phyloP scores from a whole-genome alignment of 495 filamentous ascomycete genomes.

The Lophium mytilinum region DNA sequence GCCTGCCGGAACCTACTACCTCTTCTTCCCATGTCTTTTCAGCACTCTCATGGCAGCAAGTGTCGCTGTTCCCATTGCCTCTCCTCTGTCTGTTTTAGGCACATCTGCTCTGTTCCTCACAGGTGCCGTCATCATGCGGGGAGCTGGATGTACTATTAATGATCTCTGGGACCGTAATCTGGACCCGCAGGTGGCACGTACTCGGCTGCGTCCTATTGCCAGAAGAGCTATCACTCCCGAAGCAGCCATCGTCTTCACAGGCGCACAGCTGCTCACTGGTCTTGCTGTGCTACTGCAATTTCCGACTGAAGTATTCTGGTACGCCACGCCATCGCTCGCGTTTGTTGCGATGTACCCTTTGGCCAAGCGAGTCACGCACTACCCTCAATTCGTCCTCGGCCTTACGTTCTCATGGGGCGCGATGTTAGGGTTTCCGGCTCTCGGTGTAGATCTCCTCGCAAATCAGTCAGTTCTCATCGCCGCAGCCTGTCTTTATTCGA shows the following conservation, averaged over 20 bases:
- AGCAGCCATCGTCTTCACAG: slow-evolving; percentile 72
- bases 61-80: slow-evolving; percentile 49
- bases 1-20: slow-evolving; percentile 88
- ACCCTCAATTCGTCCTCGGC: slow-evolving; percentile 86
- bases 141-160: slow-evolving; percentile 96
- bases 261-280: slow-evolving; percentile 70
- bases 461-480: slow-evolving; percentile 57
- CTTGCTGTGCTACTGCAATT: slow-evolving; percentile 80
- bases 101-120: slow-evolving; percentile 73
- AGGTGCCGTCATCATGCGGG: slow-evolving; percentile 90
- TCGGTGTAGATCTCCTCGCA: slow-evolving; percentile 70
- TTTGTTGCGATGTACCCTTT: slow-evolving; percentile 81
- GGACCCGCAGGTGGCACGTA: slow-evolving; percentile 83
- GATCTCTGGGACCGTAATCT: slow-evolving; percentile 94
- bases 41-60: slow-evolving; percentile 65
- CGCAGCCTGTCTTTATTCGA: slow-evolving; percentile 68
- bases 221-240: slow-evolving; percentile 70
- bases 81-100: slow-evolving; percentile 47
- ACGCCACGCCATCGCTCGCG: slow-evolving; percentile 75
- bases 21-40: slow-evolving; percentile 91
- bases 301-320: slow-evolving; percentile 73
- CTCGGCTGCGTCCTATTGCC: slow-evolving; percentile 81
- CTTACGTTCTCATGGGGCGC: slow-evolving; percentile 96
- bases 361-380: slow-evolving; percentile 88
- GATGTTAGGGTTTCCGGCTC: slow-evolving; percentile 89